Evolutionary conservation across 1,139 yeast genomes (phyloP).

Genomic region (Chernovozyma aurita): DNA sequence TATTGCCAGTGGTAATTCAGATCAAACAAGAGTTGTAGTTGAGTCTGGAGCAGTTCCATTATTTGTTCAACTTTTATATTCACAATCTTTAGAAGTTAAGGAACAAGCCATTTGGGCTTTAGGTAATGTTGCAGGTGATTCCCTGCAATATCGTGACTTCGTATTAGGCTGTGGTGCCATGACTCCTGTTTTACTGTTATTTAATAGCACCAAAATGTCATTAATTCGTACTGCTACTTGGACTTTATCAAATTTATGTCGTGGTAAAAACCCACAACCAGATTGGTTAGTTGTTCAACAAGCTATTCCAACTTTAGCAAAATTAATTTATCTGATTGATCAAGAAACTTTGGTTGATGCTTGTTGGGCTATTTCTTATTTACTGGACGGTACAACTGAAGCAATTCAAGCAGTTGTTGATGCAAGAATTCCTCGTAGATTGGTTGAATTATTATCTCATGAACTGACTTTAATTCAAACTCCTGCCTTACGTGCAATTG

Average conservation of each 20-base stretch:
- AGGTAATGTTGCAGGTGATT: constrained; percentile 98
- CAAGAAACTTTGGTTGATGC: constrained; percentile 94
- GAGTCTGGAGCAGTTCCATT: constrained; percentile 92
- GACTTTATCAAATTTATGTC: constrained; percentile 94
- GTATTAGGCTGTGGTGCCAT: constrained; percentile 84
- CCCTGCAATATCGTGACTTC: constrained; percentile 81
- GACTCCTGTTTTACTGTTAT: constrained; percentile 77
- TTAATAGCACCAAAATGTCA: constrained; percentile 78
- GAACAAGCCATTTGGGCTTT: constrained; percentile 99
- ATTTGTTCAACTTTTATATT: constrained; percentile 76
- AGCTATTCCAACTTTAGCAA: constrained; percentile 90
- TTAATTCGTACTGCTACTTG: constrained; percentile 95
- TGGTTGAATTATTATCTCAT: constrained; percentile 84
- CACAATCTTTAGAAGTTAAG: constrained; percentile 84
- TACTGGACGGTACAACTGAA: constrained; percentile 87
- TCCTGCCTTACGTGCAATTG: constrained; percentile 95
- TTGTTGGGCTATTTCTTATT: constrained; percentile 96
- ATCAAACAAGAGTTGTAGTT: constrained; percentile 86
- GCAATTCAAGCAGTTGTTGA: constrained; percentile 97
- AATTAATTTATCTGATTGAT: constrained; percentile 84
- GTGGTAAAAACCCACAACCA: constrained; percentile 96
- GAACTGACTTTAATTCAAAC: constrained; percentile 87
- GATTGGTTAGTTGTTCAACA: constrained; percentile 84
- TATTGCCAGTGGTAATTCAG: constrained; percentile 92
- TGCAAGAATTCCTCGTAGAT: constrained; percentile 90